Evolutionary conservation across 129 eudicot genomes (phyloP), one percentile per base, ranked within the genome.

Genomic region (Tanacetum coccineum): DNA sequence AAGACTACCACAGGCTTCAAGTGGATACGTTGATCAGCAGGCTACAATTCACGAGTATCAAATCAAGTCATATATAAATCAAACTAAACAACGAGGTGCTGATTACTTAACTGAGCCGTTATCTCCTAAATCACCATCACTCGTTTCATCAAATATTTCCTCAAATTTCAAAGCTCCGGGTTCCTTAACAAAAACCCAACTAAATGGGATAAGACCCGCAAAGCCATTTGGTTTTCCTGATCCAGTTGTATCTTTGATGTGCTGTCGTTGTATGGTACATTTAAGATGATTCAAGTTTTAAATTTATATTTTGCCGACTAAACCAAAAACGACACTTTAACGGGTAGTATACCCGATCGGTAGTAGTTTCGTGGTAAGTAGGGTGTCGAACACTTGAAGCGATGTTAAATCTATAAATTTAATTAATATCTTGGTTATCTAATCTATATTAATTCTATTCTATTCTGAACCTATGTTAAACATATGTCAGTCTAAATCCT

Each of bases 1-100:
- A 75, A 87, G 86, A 45, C 72, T 86, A 59, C 99, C 96, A 20
- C 82, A 67, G 53, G 66, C 62, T 42, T 67, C 82, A 0, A 59
- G 74, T 68, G 77, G 79, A 20, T 75, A 59, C 52, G 79, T 69
- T 39, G 90, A 88, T 73, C 96, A 93, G 71, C 99, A 95, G 9
- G 89, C 87, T 44, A 93, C 99, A 18, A 76, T 89, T 51, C 96
- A 93, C 36, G 96, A 96, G 46, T 84, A 86, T 75, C 85, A 86
- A 54, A 49, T 89, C 57, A 72, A 87, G 26, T 79, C 95, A 0
- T 78, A 79, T 45, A 70, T 86, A 26, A 82, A 74, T 71, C 87
- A 74, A 71, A 77, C 80, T 21, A 76, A 68, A 68, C 80, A 68
- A 75, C 60, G 75, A 70, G 60, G 10, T 21, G 48, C 74, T 4